Evolutionary conservation across 805 yeast species (phyloP), one percentile per base, ranked within the genome.

Genomic region (Candida loeiensis): DNA sequence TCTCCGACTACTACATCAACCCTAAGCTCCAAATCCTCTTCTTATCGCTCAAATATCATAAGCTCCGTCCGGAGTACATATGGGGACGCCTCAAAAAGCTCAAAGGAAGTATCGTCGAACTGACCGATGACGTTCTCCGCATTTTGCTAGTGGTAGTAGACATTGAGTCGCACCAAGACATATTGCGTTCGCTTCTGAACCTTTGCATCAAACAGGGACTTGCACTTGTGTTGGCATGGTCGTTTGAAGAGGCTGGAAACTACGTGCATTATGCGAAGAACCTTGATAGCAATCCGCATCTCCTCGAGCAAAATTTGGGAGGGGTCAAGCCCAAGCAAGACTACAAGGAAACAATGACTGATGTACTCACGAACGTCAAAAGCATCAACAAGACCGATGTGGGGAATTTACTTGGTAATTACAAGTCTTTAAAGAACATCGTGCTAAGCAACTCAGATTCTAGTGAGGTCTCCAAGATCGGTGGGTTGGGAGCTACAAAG

Each of bases 51-150:
- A 80, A 82, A 37, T 85, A 85, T 55, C 88, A 83, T 54, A 84
- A 83, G 56, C 62, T 85, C 28, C 83, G 81, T 47, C 88, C 90
- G 0, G 91, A 84, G 49, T 85, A 85, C 50, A 71, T 85, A 3
- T 74, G 76, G 60, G 76, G 76, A 45, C 67, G 83, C 44, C 49
- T 67, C 20, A 68, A 66, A 40, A 69, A 82, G 39, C 47, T 66
- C 25, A 62, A 63, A 29, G 71, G 72, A 3, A 49, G 64, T 1
- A 34, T 46, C 9, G 49, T 45, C 26, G 58, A 67, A 60, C 33
- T 61, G 49, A 59, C 65, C 22, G 73, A 66, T 50, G 61, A 65
- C 24, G 65, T 71, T 6, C 60, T 75, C 34, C 70, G 82, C n/a
- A 68, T 83, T 2, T 49, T 84, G 18, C 56, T 84, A 33, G 74